Evolutionary conservation across 2,329 filamentous ascomycete species (phyloP).

Genomic region (Passalora sequoiae): DNA sequence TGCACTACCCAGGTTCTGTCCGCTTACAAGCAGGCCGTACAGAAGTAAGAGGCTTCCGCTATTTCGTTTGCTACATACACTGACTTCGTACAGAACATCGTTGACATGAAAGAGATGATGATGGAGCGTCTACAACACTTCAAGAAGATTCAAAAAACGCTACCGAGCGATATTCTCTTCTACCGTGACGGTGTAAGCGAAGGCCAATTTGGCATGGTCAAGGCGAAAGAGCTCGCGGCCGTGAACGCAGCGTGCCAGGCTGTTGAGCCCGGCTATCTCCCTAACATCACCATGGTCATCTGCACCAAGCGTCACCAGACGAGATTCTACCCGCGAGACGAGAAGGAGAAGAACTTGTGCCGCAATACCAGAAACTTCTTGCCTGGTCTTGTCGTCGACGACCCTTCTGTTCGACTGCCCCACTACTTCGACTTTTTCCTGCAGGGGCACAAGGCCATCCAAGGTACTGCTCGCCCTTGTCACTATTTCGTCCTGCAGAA

Average conservation of each 20-base stretch:
- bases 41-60: background rate
- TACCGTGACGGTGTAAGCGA: constrained; percentile 38
- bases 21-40: constrained; percentile 2
- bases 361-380: constrained; percentile 8
- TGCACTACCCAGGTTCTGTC: constrained; percentile 34
- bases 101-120: constrained; percentile 5
- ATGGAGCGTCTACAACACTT: constrained; percentile 3
- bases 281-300: constrained; percentile 32
- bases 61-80: background rate
- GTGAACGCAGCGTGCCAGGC: constrained; percentile 2
- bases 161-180: constrained; percentile 25
- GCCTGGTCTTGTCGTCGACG: constrained; percentile 14
- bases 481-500: constrained; percentile 62
- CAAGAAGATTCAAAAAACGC: background rate
- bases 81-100: constrained; percentile 2
- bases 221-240: constrained; percentile 4
- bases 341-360: background rate
- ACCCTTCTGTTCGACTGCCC: background rate
- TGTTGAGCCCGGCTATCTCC: background rate
- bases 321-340: constrained; percentile 34
- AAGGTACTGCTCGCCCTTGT: constrained; percentile 73
- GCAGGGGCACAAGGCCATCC: constrained; percentile 37
- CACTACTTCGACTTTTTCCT: constrained; percentile 16
- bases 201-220: constrained; percentile 24
- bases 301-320: constrained; percentile 39